A percentile compares a stretch with the other conserved stretches of the same genome.
Evolutionary conservation across 495 filamentous ascomycete genomes (phyloP).

Genomic region (Trichoderma virens): DNA sequence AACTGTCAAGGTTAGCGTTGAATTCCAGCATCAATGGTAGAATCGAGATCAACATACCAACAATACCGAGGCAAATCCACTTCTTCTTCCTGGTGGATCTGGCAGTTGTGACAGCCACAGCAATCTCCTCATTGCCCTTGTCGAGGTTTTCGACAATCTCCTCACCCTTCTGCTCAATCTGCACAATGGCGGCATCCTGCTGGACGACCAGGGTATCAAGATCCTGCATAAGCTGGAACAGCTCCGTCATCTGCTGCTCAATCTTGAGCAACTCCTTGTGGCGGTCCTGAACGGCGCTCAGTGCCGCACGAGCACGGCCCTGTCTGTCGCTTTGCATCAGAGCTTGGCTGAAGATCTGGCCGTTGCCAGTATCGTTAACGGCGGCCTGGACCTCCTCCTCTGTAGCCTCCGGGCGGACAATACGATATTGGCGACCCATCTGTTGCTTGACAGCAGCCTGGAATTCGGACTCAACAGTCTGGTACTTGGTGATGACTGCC

Average conservation of each 20-base stretch:
- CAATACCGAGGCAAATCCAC: slow-evolving; percentile 88
- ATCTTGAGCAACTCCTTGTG: slow-evolving; percentile 89
- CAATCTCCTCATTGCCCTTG: slow-evolving; percentile 74
- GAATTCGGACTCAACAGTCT: slow-evolving; percentile 66
- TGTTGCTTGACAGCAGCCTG: slow-evolving; percentile 70
- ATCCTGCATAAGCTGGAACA: slow-evolving; percentile 76
- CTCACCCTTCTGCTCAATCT: slow-evolving; percentile 76
- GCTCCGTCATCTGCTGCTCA: slow-evolving; percentile 76
- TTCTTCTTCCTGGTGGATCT: slow-evolving; percentile 81
- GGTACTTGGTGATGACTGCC: slow-evolving; percentile 70
- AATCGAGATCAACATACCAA: slow-evolving; percentile 48
- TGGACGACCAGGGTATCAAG: slow-evolving; percentile 74
- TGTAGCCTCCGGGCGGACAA: slow-evolving; percentile 76
- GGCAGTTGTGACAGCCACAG: slow-evolving; percentile 70
- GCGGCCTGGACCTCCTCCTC: slow-evolving; percentile 74
- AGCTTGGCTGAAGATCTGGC: slow-evolving; percentile 75
- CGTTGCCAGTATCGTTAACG: slow-evolving; percentile 59
- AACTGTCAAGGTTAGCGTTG: slow-evolving; percentile 23
- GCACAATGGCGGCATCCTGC: slow-evolving; percentile 67
- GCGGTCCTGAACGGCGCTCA: slow-evolving; percentile 69
- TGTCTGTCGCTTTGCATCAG: slow-evolving; percentile 65
- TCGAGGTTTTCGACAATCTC: slow-evolving; percentile 69
- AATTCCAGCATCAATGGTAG: background rate
- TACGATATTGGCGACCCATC: slow-evolving; percentile 80
- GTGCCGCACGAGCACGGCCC: slow-evolving; percentile 68